phyloP scores from a whole-genome alignment of 129 eudicot species.

The Helichrysum umbraculigerum region DNA sequence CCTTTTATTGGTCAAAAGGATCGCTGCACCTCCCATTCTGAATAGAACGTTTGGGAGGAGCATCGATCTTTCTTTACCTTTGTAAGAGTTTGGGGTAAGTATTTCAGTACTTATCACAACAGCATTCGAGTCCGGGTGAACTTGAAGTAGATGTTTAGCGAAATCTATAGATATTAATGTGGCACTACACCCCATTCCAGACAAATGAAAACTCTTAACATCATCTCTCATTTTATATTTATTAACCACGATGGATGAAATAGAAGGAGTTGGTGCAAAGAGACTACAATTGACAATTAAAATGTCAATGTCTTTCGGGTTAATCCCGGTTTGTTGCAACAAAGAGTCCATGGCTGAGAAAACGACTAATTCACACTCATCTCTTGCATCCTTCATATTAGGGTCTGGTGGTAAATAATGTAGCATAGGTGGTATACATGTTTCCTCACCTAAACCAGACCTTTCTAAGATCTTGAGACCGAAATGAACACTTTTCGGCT shows the following conservation, averaged over 20 bases:
- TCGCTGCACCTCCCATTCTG: constrained; percentile 73
- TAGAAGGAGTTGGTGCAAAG: constrained; percentile 67
- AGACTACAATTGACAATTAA: constrained; percentile 70
- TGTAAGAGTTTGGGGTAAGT: constrained; percentile 54
- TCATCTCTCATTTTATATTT: constrained; percentile 62
- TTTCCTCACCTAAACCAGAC: constrained; percentile 74
- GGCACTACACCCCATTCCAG: constrained; percentile 87
- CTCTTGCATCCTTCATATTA: constrained; percentile 47
- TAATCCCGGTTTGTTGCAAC: constrained; percentile 47
- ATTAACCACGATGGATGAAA: constrained; percentile 59
- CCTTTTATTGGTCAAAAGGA: constrained; percentile 58
- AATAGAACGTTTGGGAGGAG: constrained; percentile 69
- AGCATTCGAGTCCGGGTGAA: constrained; percentile 61
- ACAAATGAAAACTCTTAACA: constrained; percentile 59
- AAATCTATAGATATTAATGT: constrained; percentile 57
- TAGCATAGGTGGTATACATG: constrained; percentile 57
- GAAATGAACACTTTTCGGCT: constrained; percentile 57
- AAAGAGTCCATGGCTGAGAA: constrained; percentile 60
- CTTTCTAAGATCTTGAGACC: constrained; percentile 61
- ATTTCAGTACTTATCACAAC: constrained; percentile 71
- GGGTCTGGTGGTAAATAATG: constrained; percentile 57
- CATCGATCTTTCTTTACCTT: constrained; percentile 74
- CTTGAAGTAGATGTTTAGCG: constrained; percentile 61
- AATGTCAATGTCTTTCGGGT: constrained; percentile 64
- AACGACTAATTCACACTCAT: constrained; percentile 55